Conservation (phyloP, 805 yeast genomes). For the Priceomyces fermenticarens region DNA sequence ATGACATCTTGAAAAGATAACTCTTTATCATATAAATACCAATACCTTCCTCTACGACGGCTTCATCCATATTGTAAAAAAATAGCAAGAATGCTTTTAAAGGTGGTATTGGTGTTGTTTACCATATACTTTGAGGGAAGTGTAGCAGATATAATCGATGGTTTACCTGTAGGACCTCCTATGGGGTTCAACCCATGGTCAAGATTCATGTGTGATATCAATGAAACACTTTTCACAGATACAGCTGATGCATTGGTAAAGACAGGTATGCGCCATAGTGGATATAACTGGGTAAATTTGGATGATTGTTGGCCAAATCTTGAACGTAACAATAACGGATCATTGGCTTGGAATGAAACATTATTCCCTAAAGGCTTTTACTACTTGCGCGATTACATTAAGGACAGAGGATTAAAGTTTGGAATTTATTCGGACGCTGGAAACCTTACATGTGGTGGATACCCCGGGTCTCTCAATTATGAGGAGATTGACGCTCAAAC, state of each 20-base stretch:
- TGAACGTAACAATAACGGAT: conserved; percentile 5
- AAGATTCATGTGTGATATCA: conserved; percentile 22
- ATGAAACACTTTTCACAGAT: conserved; percentile 15
- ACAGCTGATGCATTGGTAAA: conserved; percentile 18
- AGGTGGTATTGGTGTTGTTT: no score
- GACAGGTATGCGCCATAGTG: conserved; percentile 20
- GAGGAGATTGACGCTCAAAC: conserved; percentile 23
- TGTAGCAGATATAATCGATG: background rate
- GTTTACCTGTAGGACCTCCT: conserved; percentile 14
- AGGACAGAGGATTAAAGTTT: conserved; percentile 18
- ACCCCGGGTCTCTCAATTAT: conserved; percentile 24
- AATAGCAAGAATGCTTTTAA: no score
- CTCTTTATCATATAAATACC: no score
- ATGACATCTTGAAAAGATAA: no score
- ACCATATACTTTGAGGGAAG: no score
- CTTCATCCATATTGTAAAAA: no score
- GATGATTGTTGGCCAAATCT: conserved; percentile 25
- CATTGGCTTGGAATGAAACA: background rate
- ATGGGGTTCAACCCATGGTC: conserved; percentile 30
- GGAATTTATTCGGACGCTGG: conserved; percentile 34
- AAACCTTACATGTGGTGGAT: conserved; percentile 26
- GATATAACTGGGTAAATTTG: conserved; percentile 24
- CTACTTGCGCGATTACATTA: conserved; percentile 18
- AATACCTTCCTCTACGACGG: no score
- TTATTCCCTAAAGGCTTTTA: conserved; percentile 24